Percentiles rank a stretch among this genome's conserved stretches.
Conservation (phyloP, 495 filamentous ascomycete species). For the Massariosphaeria phaeospora region DNA sequence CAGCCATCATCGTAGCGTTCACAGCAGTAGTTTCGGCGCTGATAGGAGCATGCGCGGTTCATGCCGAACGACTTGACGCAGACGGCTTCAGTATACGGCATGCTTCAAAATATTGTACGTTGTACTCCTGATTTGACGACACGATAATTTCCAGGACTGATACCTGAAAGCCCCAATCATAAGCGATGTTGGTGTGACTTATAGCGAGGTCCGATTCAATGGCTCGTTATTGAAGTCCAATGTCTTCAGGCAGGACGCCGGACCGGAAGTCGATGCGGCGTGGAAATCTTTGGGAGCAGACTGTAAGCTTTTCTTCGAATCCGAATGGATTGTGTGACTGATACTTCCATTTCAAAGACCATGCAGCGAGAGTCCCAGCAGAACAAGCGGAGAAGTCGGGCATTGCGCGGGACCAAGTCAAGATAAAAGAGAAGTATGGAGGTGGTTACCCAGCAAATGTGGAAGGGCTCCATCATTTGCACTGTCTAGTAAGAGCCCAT, state of each 20-base stretch:
- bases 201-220: conserved; percentile 43
- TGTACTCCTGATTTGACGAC: background rate
- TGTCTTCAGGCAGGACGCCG: conserved; percentile 48
- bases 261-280: conserved; percentile 55
- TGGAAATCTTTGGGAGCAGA: conserved; percentile 54
- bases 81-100: conserved; percentile 22
- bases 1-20: background rate
- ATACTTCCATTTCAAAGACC: background rate
- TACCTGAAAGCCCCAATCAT: conserved; percentile 36
- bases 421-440: conserved; percentile 50
- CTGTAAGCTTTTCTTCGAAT: conserved; percentile 35
- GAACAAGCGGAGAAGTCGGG: conserved; percentile 34
- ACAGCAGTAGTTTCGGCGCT: conserved; percentile 3
- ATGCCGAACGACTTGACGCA: background rate
- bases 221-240: conserved; percentile 52
- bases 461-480: conserved; percentile 55
- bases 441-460: conserved; percentile 54
- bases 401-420: conserved; percentile 47
- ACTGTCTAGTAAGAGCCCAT: conserved; percentile 46
- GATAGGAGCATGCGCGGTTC: conserved; percentile 7
- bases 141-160: background rate
- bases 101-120: conserved; percentile 27
- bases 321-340: background rate
- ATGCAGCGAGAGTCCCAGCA: conserved; percentile 1
- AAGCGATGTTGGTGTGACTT: conserved; percentile 39